A percentile compares a stretch with the other conserved stretches of the same genome.
phyloP scores from a whole-genome alignment of 495 filamentous ascomycete genomes.

The Aspergillus nanangensis region DNA sequence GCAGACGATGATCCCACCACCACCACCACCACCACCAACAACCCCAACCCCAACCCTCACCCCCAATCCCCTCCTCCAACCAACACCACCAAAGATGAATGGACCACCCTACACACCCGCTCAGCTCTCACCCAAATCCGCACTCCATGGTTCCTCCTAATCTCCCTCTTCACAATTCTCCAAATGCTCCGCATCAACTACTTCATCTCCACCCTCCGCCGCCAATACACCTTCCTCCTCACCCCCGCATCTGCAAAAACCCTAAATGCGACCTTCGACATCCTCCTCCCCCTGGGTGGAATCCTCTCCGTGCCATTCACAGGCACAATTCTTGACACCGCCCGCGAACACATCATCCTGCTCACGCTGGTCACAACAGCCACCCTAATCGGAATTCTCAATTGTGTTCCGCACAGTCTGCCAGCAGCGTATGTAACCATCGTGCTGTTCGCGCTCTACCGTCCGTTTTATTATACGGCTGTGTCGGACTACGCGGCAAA shows the following conservation, averaged over 20 bases:
- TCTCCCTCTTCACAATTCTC: slow-evolving; percentile 80
- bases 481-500: slow-evolving; percentile 82
- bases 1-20: slow-evolving; percentile 41
- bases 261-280: slow-evolving; percentile 84
- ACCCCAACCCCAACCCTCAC: slow-evolving; percentile 5
- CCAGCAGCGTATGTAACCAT: slow-evolving; percentile 77
- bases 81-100: slow-evolving; percentile 60
- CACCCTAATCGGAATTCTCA: slow-evolving; percentile 73
- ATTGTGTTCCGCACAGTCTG: slow-evolving; percentile 60
- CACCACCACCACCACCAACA: slow-evolving; percentile 3
- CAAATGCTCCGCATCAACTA: slow-evolving; percentile 97
- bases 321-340: slow-evolving; percentile 74
- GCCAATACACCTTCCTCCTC: slow-evolving; percentile 80
- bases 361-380: slow-evolving; percentile 65
- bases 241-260: neutral
- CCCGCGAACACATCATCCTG: slow-evolving; percentile 71
- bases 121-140: slow-evolving; percentile 70
- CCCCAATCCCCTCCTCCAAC: slow-evolving; percentile 11
- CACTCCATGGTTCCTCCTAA: slow-evolving; percentile 83
- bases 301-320: slow-evolving; percentile 84
- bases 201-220: slow-evolving; percentile 87
- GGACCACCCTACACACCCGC: slow-evolving; percentile 80
- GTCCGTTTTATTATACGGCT: slow-evolving; percentile 51
- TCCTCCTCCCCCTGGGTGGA: slow-evolving; percentile 83
- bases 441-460: slow-evolving; percentile 64